Conservation (phyloP, 2,329 filamentous ascomycete species). For the Penicillium italicum region DNA sequence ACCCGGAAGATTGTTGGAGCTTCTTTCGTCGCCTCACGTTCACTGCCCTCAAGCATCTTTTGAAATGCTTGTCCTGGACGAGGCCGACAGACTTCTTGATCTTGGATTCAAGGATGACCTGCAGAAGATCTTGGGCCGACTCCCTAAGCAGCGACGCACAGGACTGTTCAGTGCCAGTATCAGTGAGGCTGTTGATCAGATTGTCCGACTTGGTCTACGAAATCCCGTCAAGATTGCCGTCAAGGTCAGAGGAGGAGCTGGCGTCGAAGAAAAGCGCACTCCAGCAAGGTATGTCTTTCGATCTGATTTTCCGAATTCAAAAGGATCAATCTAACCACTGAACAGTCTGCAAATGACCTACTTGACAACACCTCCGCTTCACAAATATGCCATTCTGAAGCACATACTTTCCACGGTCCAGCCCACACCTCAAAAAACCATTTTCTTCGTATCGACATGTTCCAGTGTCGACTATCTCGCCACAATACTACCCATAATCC, state of each 20-base stretch:
- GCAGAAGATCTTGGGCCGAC: slow-evolving; percentile 73
- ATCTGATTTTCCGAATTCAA: neutral
- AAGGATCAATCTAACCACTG: slow-evolving; percentile 15
- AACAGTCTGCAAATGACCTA: slow-evolving; percentile 82
- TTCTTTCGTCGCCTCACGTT: slow-evolving; percentile 80
- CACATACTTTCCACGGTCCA: slow-evolving; percentile 66
- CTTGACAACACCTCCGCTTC: slow-evolving; percentile 66
- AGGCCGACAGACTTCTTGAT: slow-evolving; percentile 88
- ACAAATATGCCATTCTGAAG: slow-evolving; percentile 73
- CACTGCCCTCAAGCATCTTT: slow-evolving; percentile 86
- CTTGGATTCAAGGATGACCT: slow-evolving; percentile 91
- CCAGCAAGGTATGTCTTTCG: slow-evolving; percentile 60
- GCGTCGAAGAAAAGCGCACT: slow-evolving; percentile 77
- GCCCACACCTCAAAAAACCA: slow-evolving; percentile 76
- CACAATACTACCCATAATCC: slow-evolving; percentile 67
- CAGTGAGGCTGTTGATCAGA: slow-evolving; percentile 89
- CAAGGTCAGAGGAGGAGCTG: slow-evolving; percentile 75
- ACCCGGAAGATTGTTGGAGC: slow-evolving; percentile 81
- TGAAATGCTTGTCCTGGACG: slow-evolving; percentile 87
- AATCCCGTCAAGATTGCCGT: slow-evolving; percentile 95
- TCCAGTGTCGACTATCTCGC: slow-evolving; percentile 94
- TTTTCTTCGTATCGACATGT: slow-evolving; percentile 90
- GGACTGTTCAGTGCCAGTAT: slow-evolving; percentile 93
- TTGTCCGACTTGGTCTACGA: slow-evolving; percentile 84
- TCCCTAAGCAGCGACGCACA: slow-evolving; percentile 91